These are phyloP conservation scores for Orbilia blumenaviensis DNA, from an alignment of 2,329 filamentous ascomycete species.

Conservation along the genomic window DNA sequence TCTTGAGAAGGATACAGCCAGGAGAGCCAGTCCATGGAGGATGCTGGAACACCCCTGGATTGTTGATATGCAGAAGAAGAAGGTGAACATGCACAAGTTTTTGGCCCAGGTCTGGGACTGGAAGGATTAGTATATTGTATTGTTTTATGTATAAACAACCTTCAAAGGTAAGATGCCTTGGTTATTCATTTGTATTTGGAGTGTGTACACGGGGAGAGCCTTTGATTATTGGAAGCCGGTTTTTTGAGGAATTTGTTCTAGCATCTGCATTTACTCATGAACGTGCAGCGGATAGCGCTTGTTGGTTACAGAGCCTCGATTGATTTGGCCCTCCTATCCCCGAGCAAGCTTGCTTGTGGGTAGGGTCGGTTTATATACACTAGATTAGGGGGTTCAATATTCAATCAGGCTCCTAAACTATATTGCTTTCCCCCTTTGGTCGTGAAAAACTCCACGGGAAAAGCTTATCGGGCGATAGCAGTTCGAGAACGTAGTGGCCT, in stretches of 20 bases:
- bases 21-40: constrained; percentile 93
- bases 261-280: constrained; percentile 24
- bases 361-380: not conserved
- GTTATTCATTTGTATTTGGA: constrained; percentile 4
- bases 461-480: too few relatives aligned
- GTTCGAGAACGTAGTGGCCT: too few relatives aligned
- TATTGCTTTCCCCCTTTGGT: not conserved
- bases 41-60: constrained; percentile 99
- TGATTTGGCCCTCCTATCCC: not conserved
- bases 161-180: not conserved
- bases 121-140: constrained; percentile 69
- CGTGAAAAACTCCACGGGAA: not conserved
- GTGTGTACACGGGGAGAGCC: not conserved
- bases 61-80: constrained; percentile 92
- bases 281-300: constrained; percentile 16
- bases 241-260: constrained; percentile 8
- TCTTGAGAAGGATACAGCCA: constrained; percentile 88
- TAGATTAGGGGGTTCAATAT: not conserved
- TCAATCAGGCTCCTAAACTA: not conserved
- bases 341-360: not conserved
- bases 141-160: not conserved
- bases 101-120: constrained; percentile 96
- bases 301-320: not conserved
- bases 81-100: constrained; percentile 97
- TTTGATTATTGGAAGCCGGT: constrained; percentile 7